These are phyloP conservation scores for Boletellus emodensis DNA, from an alignment of 768 basidiomycete genomes.

Conservation along the genomic window DNA sequence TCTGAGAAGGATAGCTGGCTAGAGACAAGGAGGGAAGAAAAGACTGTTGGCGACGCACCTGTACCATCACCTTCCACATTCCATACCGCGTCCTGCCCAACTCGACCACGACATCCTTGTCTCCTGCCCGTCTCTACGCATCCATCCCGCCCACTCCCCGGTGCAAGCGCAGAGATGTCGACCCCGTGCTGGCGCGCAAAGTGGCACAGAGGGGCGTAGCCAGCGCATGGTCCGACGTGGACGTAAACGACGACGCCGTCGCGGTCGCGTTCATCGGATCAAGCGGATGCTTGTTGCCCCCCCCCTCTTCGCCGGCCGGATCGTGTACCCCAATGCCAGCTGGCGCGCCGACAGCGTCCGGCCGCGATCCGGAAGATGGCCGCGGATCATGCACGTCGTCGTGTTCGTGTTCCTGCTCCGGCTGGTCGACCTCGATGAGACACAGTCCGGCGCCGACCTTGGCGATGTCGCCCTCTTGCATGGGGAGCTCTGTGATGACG, in stretches of 20 bases:
- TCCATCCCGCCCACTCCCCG: slow-evolving; percentile 72
- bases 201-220: slow-evolving; percentile 75
- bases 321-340: slow-evolving; percentile 3
- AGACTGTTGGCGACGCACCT: slow-evolving; percentile 41
- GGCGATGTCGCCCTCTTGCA: slow-evolving; percentile 77
- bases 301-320: slow-evolving; percentile 3
- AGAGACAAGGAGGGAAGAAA: neutral
- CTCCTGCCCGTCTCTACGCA: slow-evolving; percentile 52
- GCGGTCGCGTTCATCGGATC: slow-evolving; percentile 47
- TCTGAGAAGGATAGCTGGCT: slow-evolving; percentile 38
- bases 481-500: slow-evolving; percentile 63
- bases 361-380: neutral
- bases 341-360: neutral
- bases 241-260: slow-evolving; percentile 10
- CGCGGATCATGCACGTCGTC: neutral
- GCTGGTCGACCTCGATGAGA: slow-evolving; percentile 61
- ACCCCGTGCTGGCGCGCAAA: slow-evolving; percentile 65
- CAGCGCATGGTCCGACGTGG: slow-evolving; percentile 40
- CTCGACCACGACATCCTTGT: slow-evolving; percentile 58
- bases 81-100: slow-evolving; percentile 72
- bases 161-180: slow-evolving; percentile 51
- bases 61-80: slow-evolving; percentile 91
- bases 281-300: slow-evolving; percentile 47
- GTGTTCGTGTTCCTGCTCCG: slow-evolving; percentile 42
- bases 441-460: slow-evolving; percentile 80